Base-by-base conservation (phyloP, 192 early-diverging fungal genomes). In the Backusella tarrabulga region DNA sequence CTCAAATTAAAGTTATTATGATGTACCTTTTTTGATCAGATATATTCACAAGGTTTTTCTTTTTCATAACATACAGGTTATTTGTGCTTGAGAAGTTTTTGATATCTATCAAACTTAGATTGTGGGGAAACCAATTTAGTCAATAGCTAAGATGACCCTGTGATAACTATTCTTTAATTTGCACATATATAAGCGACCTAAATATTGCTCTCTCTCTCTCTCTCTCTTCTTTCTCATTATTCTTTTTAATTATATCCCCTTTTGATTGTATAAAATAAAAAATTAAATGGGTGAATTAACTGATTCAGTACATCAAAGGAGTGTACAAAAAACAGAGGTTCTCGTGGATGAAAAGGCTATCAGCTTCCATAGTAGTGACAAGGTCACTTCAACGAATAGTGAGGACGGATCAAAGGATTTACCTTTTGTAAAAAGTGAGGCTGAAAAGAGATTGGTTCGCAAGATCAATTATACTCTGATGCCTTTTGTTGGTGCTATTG, bases 391-490 rank as follows among this genome's bases (percentile, higher is more conserved):
- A 23, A 70, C 8, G 7, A 12, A 15, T 17, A 34, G 26, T 6
- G 41, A 72, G 5, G 26, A 50, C 11, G 21, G 6, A 32, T 72
- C 41, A 11, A 34, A 29, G 4, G 23, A 72, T 17, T 4, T 42
- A 72, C 71, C 36, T 0, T 75, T 68, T 29, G 41, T 44, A 34
- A 75, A 68, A 29, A 68, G 63, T 29, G 36, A 36, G 4, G 74
- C 35, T 26, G 74, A 75, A 36, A 68, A 68, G 66, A 66, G 15
- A 68, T 50, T 67, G 26, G 40, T 75, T 7, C 44, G 38, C 2
- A 75, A 75, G 42, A 44, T 75, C 26, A 75, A 75, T 66, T 75
- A 32, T 29, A 75, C 74, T 8, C n/a, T 75, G 3, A 29, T 75
- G 17, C 74, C 74, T 5, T 67, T 75, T 42, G 63, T 75, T 9